Evolutionary conservation across 345 rosid genomes (phyloP).

Genomic region (Iberis pinnata): DNA sequence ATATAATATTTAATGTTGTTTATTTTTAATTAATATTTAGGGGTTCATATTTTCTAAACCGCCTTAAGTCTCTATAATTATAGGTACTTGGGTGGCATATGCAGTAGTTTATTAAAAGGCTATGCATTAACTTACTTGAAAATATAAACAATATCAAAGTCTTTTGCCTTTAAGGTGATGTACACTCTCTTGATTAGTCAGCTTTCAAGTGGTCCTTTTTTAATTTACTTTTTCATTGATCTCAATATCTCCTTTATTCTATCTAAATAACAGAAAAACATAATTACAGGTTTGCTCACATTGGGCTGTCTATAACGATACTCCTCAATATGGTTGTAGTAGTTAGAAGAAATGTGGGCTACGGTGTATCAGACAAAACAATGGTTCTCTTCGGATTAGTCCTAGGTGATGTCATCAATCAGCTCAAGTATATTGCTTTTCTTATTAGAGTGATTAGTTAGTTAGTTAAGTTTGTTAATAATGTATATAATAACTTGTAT

Average conservation of each 20-base stretch:
- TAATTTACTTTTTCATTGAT: not conserved
- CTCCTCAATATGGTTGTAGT: slow-evolving; percentile 68
- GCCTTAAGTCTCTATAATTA: too few relatives aligned
- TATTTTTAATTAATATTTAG: too few relatives aligned
- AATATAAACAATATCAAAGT: slow-evolving; percentile 52
- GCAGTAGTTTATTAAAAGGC: slow-evolving; percentile 88
- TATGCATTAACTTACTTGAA: slow-evolving; percentile 60
- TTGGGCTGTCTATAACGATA: slow-evolving; percentile 54
- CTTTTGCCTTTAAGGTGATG: slow-evolving; percentile 54
- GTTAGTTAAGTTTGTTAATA: too few relatives aligned
- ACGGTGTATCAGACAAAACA: slow-evolving; percentile 71
- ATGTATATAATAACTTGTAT: too few relatives aligned
- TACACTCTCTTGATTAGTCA: not conserved
- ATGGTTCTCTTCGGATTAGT: slow-evolving; percentile 93
- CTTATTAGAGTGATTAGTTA: too few relatives aligned
- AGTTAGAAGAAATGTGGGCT: slow-evolving; percentile 45
- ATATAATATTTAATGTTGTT: too few relatives aligned
- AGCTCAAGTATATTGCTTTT: slow-evolving; percentile 64
- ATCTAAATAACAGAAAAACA: slow-evolving; percentile 20
- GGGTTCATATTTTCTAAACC: too few relatives aligned
- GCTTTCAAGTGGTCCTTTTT: slow-evolving; percentile 13
- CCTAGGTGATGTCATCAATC: slow-evolving; percentile 81
- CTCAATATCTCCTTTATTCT: not conserved
- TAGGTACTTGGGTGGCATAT: slow-evolving; percentile 90
- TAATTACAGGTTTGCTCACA: slow-evolving; percentile 70